These are phyloP conservation scores for Misopates orontium DNA, from an alignment of 257 asterid genomes.

Conservation along the genomic window DNA sequence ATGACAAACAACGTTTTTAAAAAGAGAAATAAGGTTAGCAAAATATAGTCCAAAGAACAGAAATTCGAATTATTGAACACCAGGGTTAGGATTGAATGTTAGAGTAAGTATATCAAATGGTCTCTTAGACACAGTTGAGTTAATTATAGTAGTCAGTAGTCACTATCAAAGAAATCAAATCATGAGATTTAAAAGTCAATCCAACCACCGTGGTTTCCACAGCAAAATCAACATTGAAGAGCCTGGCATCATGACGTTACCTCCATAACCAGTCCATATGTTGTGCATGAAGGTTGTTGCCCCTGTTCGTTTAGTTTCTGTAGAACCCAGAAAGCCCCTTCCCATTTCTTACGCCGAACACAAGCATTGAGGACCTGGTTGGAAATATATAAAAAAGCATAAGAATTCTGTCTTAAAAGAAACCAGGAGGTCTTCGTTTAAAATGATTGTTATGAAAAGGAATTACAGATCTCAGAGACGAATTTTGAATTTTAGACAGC, in stretches of 20 bases:
- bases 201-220: background rate
- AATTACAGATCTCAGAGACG: constrained; percentile 10
- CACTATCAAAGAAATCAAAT: background rate
- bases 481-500: constrained; percentile 5
- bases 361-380: constrained; percentile 86
- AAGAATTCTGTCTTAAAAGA: constrained; percentile 16
- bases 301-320: constrained; percentile 68
- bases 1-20: background rate
- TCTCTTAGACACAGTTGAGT: background rate
- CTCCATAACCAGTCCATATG: constrained; percentile 96
- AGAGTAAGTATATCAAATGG: background rate
- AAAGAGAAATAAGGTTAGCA: background rate
- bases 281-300: constrained; percentile 69
- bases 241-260: constrained; percentile 36
- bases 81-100: background rate
- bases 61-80: background rate
- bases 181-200: background rate
- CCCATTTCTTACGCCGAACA: constrained; percentile 79
- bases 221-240: background rate
- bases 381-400: constrained; percentile 22
- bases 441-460: constrained; percentile 11
- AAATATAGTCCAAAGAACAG: background rate
- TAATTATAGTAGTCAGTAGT: too few species aligned
- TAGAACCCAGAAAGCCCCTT: constrained; percentile 98
- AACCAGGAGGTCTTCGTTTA: constrained; percentile 1